Percentiles rank a stretch among this genome's conserved stretches.
phyloP scores from a whole-genome alignment of 2,329 filamentous ascomycete species.

The Arthrobotrys pseudoclavata region DNA sequence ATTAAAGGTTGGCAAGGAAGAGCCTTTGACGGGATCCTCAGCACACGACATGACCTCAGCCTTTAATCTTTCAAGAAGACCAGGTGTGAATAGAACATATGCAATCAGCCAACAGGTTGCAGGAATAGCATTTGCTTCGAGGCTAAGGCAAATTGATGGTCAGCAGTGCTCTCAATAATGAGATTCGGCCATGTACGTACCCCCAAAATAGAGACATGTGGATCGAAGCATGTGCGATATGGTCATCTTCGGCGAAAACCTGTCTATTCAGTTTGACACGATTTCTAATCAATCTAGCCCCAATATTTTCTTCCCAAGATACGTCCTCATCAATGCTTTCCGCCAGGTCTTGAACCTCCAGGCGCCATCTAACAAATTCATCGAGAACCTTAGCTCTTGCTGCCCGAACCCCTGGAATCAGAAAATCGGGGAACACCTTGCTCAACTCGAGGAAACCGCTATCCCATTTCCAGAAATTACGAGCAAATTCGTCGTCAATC shows the following conservation, averaged over 20 bases:
- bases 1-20: slow-evolving; percentile 37
- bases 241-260: slow-evolving; percentile 29
- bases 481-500: slow-evolving; percentile 27
- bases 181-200: slow-evolving; percentile 12
- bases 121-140: slow-evolving; percentile 53
- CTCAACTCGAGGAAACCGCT: slow-evolving; percentile 28
- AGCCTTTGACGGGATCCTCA: slow-evolving; percentile 14
- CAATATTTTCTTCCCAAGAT: slow-evolving; percentile 51
- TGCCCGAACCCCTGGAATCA: slow-evolving; percentile 45
- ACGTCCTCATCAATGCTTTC: slow-evolving; percentile 43
- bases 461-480: slow-evolving; percentile 52
- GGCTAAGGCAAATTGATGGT: slow-evolving; percentile 1
- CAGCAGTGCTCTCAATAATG: not conserved
- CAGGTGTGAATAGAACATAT: slow-evolving; percentile 23
- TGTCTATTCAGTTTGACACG: slow-evolving; percentile 38
- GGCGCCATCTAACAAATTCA: slow-evolving; percentile 34
- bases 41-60: slow-evolving; percentile 17
- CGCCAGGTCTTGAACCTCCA: slow-evolving; percentile 35
- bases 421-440: slow-evolving; percentile 49
- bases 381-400: slow-evolving; percentile 27
- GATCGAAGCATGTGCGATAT: slow-evolving; percentile 39
- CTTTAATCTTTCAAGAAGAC: slow-evolving; percentile 25
- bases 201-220: slow-evolving; percentile 52
- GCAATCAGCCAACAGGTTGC: slow-evolving; percentile 32
- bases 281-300: slow-evolving; percentile 29